Percentiles rank a stretch among this genome's conserved stretches.
Conservation (phyloP, 2,329 filamentous ascomycete species). For the Trichoderma sp. region DNA sequence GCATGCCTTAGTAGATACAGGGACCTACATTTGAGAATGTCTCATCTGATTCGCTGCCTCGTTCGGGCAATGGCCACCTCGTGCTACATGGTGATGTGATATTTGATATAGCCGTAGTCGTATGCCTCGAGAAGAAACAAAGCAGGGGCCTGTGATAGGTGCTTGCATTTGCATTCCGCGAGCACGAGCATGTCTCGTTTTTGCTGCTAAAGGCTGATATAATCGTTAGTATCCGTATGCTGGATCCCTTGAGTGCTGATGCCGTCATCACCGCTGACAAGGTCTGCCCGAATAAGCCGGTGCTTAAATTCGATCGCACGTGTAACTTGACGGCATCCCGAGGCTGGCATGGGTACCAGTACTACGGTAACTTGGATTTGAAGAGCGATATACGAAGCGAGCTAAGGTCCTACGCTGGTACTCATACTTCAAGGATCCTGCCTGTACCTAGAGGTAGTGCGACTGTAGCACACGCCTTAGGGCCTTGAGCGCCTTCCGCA, state of each 20-base stretch:
- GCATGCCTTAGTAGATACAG: not conserved
- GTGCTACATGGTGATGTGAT: not conserved
- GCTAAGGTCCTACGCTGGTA: not conserved
- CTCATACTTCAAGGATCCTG: not conserved
- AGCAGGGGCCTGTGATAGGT: not conserved
- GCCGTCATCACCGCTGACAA: constrained; percentile 7
- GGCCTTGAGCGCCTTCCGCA: not conserved
- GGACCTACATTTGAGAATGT: not conserved
- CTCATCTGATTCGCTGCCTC: constrained; percentile 9
- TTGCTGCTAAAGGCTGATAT: not conserved
- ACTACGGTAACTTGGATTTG: not conserved
- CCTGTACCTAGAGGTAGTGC: not conserved
- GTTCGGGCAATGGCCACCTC: not conserved
- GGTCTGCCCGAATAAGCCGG: constrained; percentile 9
- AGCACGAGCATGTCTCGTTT: not conserved
- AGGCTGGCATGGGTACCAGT: not conserved
- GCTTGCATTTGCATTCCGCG: not conserved
- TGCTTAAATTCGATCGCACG: not conserved
- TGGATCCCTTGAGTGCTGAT: not conserved
- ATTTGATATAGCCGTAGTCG: not conserved
- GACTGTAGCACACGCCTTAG: not conserved
- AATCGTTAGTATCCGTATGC: not conserved
- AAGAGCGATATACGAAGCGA: not conserved
- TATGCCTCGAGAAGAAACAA: not conserved
- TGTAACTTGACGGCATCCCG: not conserved